Evolutionary conservation across 805 yeast species (phyloP), one percentile per base, ranked within the genome.

Genomic region (Candida boleticola): DNA sequence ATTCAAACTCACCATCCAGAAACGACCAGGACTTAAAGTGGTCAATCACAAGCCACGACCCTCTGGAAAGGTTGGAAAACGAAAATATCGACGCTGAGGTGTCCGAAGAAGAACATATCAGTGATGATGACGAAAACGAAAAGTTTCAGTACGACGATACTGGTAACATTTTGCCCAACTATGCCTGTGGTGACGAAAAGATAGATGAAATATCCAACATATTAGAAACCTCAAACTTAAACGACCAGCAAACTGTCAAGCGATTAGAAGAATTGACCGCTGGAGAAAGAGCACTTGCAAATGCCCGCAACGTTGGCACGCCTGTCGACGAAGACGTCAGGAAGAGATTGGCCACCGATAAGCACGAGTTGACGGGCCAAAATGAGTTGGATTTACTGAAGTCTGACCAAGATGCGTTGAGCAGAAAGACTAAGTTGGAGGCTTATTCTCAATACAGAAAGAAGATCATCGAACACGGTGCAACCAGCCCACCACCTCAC

Each of bases 11-110:
- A 13, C 50, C 57, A 5, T 62, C 58, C 55, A 60, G 61, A 31
- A 71, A 66, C 37, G 73, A 57, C 42, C 70, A 68, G 46, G 77
- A 72, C 29, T 53, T 77, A 42, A 76, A 76, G 50, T 83, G 85
- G 81, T 76, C 86, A 0, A 81, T 85, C 32, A 72, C 86, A 37
- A 76, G 77, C 41, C 85, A 80, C 51, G 90, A 85, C 52, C 95
- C 95, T 0, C 81, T 82, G 47, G 85, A 82, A 52, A 64, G 93
- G 44, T 58, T 83, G 27, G 54, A 54, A n/a, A 22, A 40, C 11
- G 42, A 37, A n/a, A 16, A 18, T 3, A 40, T 39, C 9, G 45
- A 43, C n/a, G 48, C 46, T 40, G 76, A 69, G 41, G 63, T 63
- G 10, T 73, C 80, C 53, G 83, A 80, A 39, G 85, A 80, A 48